Base-by-base conservation (phyloP, 768 basidiomycete genomes). In the Epithele typhae region DNA sequence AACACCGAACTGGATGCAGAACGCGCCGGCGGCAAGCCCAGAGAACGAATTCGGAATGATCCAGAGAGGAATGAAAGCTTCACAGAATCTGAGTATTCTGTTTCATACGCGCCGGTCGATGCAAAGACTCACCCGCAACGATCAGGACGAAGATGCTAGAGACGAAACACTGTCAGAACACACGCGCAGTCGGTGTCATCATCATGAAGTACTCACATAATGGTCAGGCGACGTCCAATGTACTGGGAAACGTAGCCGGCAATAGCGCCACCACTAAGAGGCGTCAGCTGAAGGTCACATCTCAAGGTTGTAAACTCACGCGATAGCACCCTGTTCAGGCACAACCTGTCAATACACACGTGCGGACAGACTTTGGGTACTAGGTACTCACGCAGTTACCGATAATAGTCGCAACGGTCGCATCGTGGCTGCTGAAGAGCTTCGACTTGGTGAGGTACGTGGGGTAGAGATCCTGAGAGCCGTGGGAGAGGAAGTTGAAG, bases 1-100 rank as follows among this genome's bases (percentile, higher is more conserved):
- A 0, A 94, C 88, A 41, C 88, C 89, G 54, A 89, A 79, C 59
- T 93, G 91, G 14, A 92, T 70, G 55, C 78, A 91, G 68, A 94
- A 95, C 1, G 90, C 92, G 8, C 90, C 90, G 0, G 88, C 89
- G 0, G 87, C 59, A 8, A 96, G 81, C 1, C 69, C 75, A 1
- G 75, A 62, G 64, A 93, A 93, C 1, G 73, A 65, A 5, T 57
- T 65, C 2, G 92, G 92, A 6, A 95, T 56, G 55, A 92, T 87
- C 92, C 92, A 94, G 1, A 93, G 71, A 0, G 86, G 86, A 55
- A 88, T 86, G 66, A 79, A 79, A 19, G 62, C 55, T 55, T 27
- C 17, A 27, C n/a, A 19, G 18, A 18, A 14, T 30, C 27, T 34
- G n/a, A 45, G 37, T 36, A 38, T 17, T 37, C 10, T 36, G n/a